phyloP scores from a whole-genome alignment of 2,329 filamentous ascomycete species.

The Monilinia vaccinii-corymbosi region DNA sequence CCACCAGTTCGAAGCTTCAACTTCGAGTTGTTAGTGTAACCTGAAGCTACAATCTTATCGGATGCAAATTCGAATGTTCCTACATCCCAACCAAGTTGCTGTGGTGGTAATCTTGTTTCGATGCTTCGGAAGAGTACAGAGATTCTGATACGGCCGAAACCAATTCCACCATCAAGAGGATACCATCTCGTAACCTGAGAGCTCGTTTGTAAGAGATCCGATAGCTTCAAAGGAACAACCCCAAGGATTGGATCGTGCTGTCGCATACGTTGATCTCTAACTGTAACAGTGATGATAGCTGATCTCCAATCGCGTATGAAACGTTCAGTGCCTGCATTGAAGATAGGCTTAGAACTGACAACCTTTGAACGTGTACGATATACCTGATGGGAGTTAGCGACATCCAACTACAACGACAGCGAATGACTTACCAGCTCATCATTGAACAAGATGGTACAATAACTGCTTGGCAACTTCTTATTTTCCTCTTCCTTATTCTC shows the following conservation, averaged over 20 bases:
- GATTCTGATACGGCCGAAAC: slow-evolving; percentile 82
- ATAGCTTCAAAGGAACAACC: slow-evolving; percentile 79
- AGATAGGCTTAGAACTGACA: slow-evolving; percentile 88
- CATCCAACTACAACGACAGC: background rate
- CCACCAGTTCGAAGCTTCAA: slow-evolving; percentile 81
- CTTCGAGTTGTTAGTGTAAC: slow-evolving; percentile 54
- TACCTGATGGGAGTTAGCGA: slow-evolving; percentile 35
- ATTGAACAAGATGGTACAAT: slow-evolving; percentile 86
- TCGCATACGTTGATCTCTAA: slow-evolving; percentile 79
- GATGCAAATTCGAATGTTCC: slow-evolving; percentile 86
- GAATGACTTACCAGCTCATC: slow-evolving; percentile 57
- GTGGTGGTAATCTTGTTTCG: slow-evolving; percentile 74
- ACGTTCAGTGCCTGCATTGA: slow-evolving; percentile 89
- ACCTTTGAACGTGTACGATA: slow-evolving; percentile 96
- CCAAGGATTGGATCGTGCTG: slow-evolving; percentile 94
- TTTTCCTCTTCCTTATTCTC: slow-evolving; percentile 80
- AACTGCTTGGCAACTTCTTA: slow-evolving; percentile 74
- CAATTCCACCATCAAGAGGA: slow-evolving; percentile 88
- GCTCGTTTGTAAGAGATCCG: slow-evolving; percentile 77
- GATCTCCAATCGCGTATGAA: slow-evolving; percentile 93
- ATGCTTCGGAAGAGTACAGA: slow-evolving; percentile 85
- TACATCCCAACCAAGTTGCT: slow-evolving; percentile 87
- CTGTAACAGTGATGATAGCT: slow-evolving; percentile 74
- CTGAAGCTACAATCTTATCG: slow-evolving; percentile 52
- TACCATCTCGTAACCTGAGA: slow-evolving; percentile 85